Conservation (phyloP, 1,284 basidiomycete species). For the Marasmius fiardii region DNA sequence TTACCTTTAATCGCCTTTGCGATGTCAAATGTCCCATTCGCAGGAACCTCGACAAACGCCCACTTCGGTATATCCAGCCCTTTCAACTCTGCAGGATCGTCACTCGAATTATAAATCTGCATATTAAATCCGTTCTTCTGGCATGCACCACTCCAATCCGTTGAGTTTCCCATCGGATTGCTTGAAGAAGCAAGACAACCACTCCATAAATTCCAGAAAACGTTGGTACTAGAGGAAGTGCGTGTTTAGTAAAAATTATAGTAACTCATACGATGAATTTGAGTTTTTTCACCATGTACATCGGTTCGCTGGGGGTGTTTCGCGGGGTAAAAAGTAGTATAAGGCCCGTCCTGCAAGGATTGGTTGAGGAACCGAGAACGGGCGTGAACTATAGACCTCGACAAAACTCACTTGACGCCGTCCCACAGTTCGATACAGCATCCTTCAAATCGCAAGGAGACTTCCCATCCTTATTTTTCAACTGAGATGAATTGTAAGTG, state of each 20-base stretch:
- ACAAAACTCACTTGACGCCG: background rate
- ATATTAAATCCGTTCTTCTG: background rate
- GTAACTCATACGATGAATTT: background rate
- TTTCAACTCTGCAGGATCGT: background rate
- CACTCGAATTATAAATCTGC: background rate
- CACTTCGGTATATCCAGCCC: conserved; percentile 8
- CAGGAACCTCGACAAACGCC: conserved; percentile 5
- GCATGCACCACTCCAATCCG: conserved; percentile 6
- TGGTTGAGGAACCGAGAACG: background rate
- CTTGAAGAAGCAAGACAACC: conserved; percentile 5
- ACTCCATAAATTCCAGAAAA: conserved; percentile 12
- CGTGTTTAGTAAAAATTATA: background rate
- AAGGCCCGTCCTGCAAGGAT: background rate
- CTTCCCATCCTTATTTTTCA: conserved; percentile 10
- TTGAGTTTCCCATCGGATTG: background rate
- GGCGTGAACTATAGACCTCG: background rate
- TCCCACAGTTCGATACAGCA: conserved; percentile 1
- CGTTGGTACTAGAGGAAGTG: conserved; percentile 7
- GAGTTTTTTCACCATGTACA: conserved; percentile 12
- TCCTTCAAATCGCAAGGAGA: conserved; percentile 11
- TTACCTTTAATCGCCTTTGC: conserved; percentile 6
- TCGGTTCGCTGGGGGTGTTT: conserved; percentile 2
- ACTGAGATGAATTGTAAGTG: too few relatives aligned
- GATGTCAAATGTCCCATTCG: conserved; percentile 9
- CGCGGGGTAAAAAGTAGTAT: background rate